phyloP scores from a whole-genome alignment of 768 basidiomycete genomes.

The Panellus pusillus region DNA sequence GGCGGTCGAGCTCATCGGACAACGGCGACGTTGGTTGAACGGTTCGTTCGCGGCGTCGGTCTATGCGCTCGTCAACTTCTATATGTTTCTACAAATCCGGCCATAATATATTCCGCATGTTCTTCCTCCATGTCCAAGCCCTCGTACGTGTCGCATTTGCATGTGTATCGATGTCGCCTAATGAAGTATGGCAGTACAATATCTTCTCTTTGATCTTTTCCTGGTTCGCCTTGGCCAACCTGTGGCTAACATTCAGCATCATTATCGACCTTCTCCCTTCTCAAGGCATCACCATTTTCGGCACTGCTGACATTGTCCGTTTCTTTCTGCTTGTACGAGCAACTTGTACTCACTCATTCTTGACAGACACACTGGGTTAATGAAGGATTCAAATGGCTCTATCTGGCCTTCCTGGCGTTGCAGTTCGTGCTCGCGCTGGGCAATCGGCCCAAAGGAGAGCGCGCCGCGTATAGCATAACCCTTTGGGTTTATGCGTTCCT shows the following conservation, averaged over 20 bases:
- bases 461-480: constrained; percentile 57
- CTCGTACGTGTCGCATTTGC: constrained; percentile 56
- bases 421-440: constrained; percentile 52
- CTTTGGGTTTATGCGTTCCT: constrained; percentile 86
- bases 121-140: constrained; percentile 95
- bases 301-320: constrained; percentile 67
- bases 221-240: constrained; percentile 91
- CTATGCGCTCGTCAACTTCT: constrained; percentile 93
- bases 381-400: constrained; percentile 79
- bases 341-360: background rate
- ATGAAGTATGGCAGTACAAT: constrained; percentile 61
- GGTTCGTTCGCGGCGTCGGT: constrained; percentile 94
- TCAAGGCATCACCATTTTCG: constrained; percentile 61
- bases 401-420: constrained; percentile 79
- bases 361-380: constrained; percentile 88
- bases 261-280: constrained; percentile 83
- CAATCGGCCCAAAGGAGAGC: constrained; percentile 71
- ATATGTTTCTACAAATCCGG: constrained; percentile 82
- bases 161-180: background rate
- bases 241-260: constrained; percentile 95
- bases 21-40: constrained; percentile 95
- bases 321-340: background rate
- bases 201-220: constrained; percentile 82
- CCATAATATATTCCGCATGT: constrained; percentile 89
- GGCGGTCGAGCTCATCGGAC: constrained; percentile 91